Conservation (phyloP, 2,329 filamentous ascomycete species). For the Waltergamsia citrina region DNA sequence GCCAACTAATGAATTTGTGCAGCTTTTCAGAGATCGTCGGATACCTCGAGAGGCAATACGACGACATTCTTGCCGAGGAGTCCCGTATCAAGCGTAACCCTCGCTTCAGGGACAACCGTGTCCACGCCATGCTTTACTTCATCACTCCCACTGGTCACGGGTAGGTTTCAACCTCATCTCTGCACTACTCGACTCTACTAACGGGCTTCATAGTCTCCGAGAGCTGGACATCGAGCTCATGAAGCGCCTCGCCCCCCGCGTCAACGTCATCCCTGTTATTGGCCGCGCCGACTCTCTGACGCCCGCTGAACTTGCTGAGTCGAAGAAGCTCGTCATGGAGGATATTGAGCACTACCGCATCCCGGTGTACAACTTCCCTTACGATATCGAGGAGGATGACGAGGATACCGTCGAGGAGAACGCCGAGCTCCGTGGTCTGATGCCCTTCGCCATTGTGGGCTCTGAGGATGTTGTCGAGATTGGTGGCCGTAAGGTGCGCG, state of each 20-base stretch:
- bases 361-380: constrained; percentile 99
- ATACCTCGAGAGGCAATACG: constrained; percentile 98
- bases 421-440: constrained; percentile 89
- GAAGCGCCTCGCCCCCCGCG: constrained; percentile 95
- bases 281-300: constrained; percentile 97
- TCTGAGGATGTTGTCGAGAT: constrained; percentile 95
- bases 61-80: constrained; percentile 98
- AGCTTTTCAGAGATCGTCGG: constrained; percentile 97
- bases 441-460: constrained; percentile 98
- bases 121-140: constrained; percentile 97
- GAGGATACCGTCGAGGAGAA: constrained; percentile 99
- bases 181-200: not conserved
- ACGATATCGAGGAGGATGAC: constrained; percentile 98
- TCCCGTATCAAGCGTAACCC: constrained; percentile 99
- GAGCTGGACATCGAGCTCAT: constrained; percentile 99
- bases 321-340: constrained; percentile 99
- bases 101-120: constrained; percentile 97
- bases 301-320: constrained; percentile 91
- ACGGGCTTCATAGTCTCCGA: constrained; percentile 58
- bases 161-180: constrained; percentile 34
- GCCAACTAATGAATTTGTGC: not conserved
- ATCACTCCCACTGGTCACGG: constrained; percentile 97
- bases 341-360: constrained; percentile 99
- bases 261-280: constrained; percentile 98
- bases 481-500: constrained; percentile 82